Evolutionary conservation across 345 rosid species (phyloP).

Genomic region (rapeseed (Brassica napus)): DNA sequence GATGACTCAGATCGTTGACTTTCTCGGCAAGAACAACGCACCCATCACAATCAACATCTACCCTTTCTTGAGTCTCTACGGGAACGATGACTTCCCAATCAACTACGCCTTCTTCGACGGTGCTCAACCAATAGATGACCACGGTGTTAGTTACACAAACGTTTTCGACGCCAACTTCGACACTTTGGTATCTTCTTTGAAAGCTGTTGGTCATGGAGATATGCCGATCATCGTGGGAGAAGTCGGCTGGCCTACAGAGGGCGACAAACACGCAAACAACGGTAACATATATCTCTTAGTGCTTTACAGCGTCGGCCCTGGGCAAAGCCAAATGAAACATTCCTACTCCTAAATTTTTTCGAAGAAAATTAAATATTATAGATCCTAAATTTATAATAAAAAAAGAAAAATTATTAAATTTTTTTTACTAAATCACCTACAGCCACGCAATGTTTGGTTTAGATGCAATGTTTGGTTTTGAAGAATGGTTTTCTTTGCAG

Average conservation of each 20-base stretch:
- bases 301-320: too few relatives aligned
- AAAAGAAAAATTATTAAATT: too few relatives aligned
- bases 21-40: constrained; percentile 61
- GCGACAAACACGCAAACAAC: constrained; percentile 55
- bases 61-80: constrained; percentile 85
- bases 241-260: constrained; percentile 39
- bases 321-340: too few relatives aligned
- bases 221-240: constrained; percentile 45
- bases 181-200: constrained; percentile 71
- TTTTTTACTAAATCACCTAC: too few relatives aligned
- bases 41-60: constrained; percentile 88
- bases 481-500: constrained; percentile 9
- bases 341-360: too few relatives aligned
- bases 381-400: too few relatives aligned
- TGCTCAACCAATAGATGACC: constrained; percentile 53
- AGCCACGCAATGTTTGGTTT: too few relatives aligned
- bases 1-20: constrained; percentile 75
- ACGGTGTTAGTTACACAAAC: constrained; percentile 63
- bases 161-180: constrained; percentile 90
- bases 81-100: constrained; percentile 66
- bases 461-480: not conserved
- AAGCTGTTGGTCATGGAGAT: constrained; percentile 63
- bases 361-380: too few relatives aligned
- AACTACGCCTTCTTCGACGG: constrained; percentile 89
- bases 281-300: not conserved